Percentiles rank a stretch among this genome's conserved stretches.
These are phyloP conservation scores for Hypoxylon sp. DNA, from an alignment of 2,329 filamentous ascomycete species.

Conservation along the genomic window DNA sequence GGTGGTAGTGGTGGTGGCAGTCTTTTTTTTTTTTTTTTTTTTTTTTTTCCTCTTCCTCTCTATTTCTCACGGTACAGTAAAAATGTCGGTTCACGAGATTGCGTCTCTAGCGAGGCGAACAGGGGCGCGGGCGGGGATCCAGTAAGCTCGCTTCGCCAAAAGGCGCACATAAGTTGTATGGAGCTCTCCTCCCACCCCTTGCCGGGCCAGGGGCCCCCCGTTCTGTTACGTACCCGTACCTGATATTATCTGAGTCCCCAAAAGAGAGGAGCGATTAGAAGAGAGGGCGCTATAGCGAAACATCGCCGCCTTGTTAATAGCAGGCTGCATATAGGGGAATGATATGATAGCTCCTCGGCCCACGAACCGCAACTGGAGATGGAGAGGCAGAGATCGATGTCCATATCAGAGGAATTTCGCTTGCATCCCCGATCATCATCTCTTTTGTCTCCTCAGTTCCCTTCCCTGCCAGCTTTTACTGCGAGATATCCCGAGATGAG, in stretches of 20 bases:
- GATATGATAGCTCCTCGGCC: constrained; percentile 38
- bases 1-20: constrained; percentile 32
- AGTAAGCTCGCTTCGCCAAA: constrained; percentile 53
- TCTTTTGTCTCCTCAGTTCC: too few relatives aligned
- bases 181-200: too few relatives aligned
- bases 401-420: constrained; percentile 39
- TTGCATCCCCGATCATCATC: constrained; percentile 32
- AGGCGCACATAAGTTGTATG: constrained; percentile 39
- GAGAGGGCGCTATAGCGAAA: constrained; percentile 26
- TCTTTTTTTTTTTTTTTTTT: too few relatives aligned
- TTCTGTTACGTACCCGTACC: constrained; percentile 25
- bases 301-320: constrained; percentile 35
- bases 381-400: constrained; percentile 36
- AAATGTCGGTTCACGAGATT: constrained; percentile 59
- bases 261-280: constrained; percentile 16
- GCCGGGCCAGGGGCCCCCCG: constrained; percentile 5
- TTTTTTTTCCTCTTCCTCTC: too few relatives aligned
- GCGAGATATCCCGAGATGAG: constrained; percentile 37
- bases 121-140: constrained; percentile 45
- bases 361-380: constrained; percentile 37
- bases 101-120: constrained; percentile 46
- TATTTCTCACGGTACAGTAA: constrained; percentile 42
- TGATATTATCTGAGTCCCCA: constrained; percentile 10
- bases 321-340: constrained; percentile 34
- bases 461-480: constrained; percentile 17